Evolutionary conservation across 441 rosid species (phyloP), one percentile per base, ranked within the genome.

Genomic region (Populus hybrid): DNA sequence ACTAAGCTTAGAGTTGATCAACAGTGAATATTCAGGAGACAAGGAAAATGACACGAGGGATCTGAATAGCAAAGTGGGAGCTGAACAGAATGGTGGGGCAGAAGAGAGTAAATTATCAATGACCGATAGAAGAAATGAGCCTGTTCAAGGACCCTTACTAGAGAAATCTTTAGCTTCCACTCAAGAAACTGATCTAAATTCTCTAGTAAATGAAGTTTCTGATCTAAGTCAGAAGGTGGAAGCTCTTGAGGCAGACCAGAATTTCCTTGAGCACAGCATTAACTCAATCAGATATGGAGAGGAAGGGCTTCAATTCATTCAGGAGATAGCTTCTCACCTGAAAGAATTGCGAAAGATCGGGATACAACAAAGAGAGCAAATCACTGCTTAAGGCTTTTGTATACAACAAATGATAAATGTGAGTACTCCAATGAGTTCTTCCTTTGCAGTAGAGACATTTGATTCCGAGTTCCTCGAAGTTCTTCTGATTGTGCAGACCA

Each of bases 281-380:
- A 87, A 77, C 77, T 87, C 89, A 18, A 84, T 90, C 14, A 84
- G 81, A 50, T 72, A 81, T 9, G 95, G 92, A 65, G 78, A 88
- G 2, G 89, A 91, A 56, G 89, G 92, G 9, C 76, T 87, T n/a
- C 79, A 71, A n/a, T 89, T 90, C 71, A 82, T 91, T 29, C 81
- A 78, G 81, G 92, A 92, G 56, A 87, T 92, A 79, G 96, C 94
- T 79, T 73, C 86, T 69, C 90, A 86, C 69, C 76, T 90, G 77
- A 84, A 82, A 77, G 90, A 84, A 63, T 24, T 92, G 63, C 81
- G 88, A 73, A 86, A 76, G 67, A 77, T 80, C 18, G 84, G 86
- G 75, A 76, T 59, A 74, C 81, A 70, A 76, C 77, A 77, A 79
- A 80, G 59, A 65, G 80, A 86, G 76, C 71, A 81, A 74, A 76